Percentiles rank a stretch among this genome's conserved stretches.
phyloP scores from a whole-genome alignment of 768 basidiomycete species.

The Fibroporia radiculosa region DNA sequence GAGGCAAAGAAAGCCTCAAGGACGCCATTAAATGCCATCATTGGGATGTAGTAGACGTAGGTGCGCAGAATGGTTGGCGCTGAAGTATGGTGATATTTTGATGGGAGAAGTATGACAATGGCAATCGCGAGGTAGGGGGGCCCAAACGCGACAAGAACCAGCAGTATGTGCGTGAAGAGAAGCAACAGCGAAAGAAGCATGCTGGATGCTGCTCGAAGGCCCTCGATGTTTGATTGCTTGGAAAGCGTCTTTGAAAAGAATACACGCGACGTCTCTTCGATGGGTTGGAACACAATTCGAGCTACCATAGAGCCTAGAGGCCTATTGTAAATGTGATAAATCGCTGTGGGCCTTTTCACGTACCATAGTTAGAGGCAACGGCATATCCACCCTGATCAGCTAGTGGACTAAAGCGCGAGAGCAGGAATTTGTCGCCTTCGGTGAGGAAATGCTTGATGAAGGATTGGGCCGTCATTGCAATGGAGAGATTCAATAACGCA shows the following conservation, averaged over 20 bases:
- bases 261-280: constrained; percentile 87
- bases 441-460: constrained; percentile 92
- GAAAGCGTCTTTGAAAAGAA: constrained; percentile 72
- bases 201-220: constrained; percentile 31
- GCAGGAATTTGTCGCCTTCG: constrained; percentile 87
- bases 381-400: constrained; percentile 93
- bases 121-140: constrained; percentile 67
- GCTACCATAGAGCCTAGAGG: constrained; percentile 80
- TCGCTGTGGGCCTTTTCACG: constrained; percentile 9
- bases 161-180: constrained; percentile 60
- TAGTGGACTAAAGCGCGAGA: constrained; percentile 78
- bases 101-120: constrained; percentile 63
- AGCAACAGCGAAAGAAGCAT: constrained; percentile 44
- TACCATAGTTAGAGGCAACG: constrained; percentile 92
- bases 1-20: constrained; percentile 88
- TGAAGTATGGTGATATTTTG: constrained; percentile 62
- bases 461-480: constrained; percentile 84
- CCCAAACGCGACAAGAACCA: constrained; percentile 69
- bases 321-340: background rate
- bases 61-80: constrained; percentile 70
- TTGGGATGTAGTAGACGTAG: constrained; percentile 87
- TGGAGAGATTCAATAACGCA: constrained; percentile 50
- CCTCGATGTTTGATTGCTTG: constrained; percentile 3
- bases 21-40: constrained; percentile 84
- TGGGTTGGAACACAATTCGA: constrained; percentile 88